Evolutionary conservation across 257 asterid species (phyloP).

Genomic region (Dorcoceras hygrometricum): DNA sequence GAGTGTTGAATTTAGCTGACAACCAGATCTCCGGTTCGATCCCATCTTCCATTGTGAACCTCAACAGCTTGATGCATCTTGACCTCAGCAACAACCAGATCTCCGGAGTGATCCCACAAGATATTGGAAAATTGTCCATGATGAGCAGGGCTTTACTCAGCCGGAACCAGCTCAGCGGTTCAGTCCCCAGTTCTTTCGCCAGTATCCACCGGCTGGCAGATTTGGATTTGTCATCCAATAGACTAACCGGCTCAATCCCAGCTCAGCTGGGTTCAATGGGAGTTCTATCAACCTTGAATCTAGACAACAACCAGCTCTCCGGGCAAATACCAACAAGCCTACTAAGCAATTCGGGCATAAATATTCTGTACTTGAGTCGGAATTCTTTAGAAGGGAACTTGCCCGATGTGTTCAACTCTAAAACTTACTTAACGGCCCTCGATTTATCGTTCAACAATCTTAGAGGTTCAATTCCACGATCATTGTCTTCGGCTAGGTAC

Average conservation of each 20-base stretch:
- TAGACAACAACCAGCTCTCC: constrained; percentile 57
- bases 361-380: constrained; percentile 66
- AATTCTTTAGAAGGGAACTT: constrained; percentile 64
- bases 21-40: constrained; percentile 64
- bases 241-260: constrained; percentile 64
- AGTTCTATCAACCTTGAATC: constrained; percentile 75
- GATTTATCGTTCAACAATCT: constrained; percentile 72
- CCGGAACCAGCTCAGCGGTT: constrained; percentile 73
- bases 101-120: constrained; percentile 63
- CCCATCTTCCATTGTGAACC: constrained; percentile 63
- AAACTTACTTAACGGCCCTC: constrained; percentile 60
- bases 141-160: constrained; percentile 77
- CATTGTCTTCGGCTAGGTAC: constrained; percentile 57
- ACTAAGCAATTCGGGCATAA: constrained; percentile 62
- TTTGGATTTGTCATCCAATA: constrained; percentile 70
- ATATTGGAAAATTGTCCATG: constrained; percentile 74
- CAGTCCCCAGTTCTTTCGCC: constrained; percentile 62
- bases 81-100: constrained; percentile 72
- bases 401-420: constrained; percentile 69
- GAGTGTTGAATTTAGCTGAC: constrained; percentile 79
- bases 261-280: constrained; percentile 75
- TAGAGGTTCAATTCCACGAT: constrained; percentile 63
- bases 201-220: constrained; percentile 68
- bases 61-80: constrained; percentile 65
- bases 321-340: constrained; percentile 56